Base-by-base conservation (phyloP, 2,329 filamentous ascomycete species). In the Endocalyx cinctus region DNA sequence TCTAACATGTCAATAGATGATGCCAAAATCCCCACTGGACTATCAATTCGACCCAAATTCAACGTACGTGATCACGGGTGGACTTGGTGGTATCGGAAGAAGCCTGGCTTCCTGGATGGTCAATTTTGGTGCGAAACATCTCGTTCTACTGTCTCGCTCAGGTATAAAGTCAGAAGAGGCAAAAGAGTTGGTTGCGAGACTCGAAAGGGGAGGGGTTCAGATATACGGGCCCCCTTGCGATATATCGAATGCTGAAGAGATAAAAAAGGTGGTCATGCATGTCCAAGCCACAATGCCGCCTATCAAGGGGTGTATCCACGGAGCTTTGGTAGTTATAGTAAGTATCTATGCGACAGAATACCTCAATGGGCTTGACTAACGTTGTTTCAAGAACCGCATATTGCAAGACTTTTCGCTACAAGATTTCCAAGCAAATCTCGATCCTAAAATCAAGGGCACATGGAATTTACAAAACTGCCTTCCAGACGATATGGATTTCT, bases 401-500 rank as follows among this genome's bases (percentile, higher is more conserved):
- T 40, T 43, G 20, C 20, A 35, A 12, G 25, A 36, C 13, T 40
- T 38, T 31, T 34, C 37, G 2, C 18, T 29, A 10, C 32, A 37
- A 4, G 29, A 40, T 10, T 45, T 30, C 23, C 12, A 28, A 4
- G 17, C 16, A 4, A 19, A 27, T 2, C 13, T 37, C 4, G 10
- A 18, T 2, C 28, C 39, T 16, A 45, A 43, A 22, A 25, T 36
- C 11, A n/a, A 27, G 3, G 32, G 34, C 7, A 27, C 39, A 2
- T 34, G 22, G 22, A 40, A 55, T 27, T 44, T 65, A 13, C 27
- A 40, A 18, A 12, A 33, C 3, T 15, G 27, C 3, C 27, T 46
- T 2, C 36, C 38, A 8, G 4, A 2, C 5, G 37, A 31, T 6
- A 25, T 46, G 5, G 57, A 61, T 25, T 66, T 67, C 47, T 66